A percentile compares a stretch with the other conserved stretches of the same genome.
These are phyloP conservation scores for Arthrobotrys sphaeroides DNA, from an alignment of 2,329 filamentous ascomycete species.

Conservation along the genomic window DNA sequence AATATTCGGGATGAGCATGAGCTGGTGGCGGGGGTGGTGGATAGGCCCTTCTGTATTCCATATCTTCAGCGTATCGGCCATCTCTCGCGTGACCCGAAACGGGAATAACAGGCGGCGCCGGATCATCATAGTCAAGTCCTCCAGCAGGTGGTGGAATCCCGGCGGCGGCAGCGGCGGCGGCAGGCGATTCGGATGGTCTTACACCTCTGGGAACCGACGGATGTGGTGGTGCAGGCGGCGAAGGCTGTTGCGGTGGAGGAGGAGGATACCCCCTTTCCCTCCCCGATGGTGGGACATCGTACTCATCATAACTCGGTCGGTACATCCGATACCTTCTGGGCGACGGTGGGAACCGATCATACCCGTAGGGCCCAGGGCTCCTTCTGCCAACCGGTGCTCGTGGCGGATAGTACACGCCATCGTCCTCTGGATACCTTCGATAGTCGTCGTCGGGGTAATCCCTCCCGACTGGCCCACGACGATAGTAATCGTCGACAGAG, in stretches of 20 bases:
- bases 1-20: constrained; percentile 21
- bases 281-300: constrained; percentile 12
- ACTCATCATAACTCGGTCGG: constrained; percentile 34
- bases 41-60: constrained; percentile 36
- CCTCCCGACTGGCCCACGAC: constrained; percentile 18
- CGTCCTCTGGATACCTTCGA: constrained; percentile 22
- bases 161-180: neutral
- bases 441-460: constrained; percentile 40
- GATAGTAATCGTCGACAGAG: constrained; percentile 30
- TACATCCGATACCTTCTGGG: constrained; percentile 30
- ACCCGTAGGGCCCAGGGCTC: constrained; percentile 24
- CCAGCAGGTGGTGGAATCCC: constrained; percentile 34
- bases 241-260: neutral
- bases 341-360: constrained; percentile 38
- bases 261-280: constrained; percentile 31
- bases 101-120: constrained; percentile 14
- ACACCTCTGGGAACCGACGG: neutral
- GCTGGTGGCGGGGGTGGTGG: neutral
- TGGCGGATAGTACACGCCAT: constrained; percentile 29
- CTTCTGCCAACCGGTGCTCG: constrained; percentile 3
- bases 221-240: constrained; percentile 3
- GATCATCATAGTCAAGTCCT: constrained; percentile 47
- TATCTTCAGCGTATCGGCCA: constrained; percentile 17
- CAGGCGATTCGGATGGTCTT: neutral
- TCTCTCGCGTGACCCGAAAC: constrained; percentile 39